Evolutionary conservation across 345 rosid species (phyloP), one percentile per base, ranked within the genome.

Genomic region (Murraya paniculata): DNA sequence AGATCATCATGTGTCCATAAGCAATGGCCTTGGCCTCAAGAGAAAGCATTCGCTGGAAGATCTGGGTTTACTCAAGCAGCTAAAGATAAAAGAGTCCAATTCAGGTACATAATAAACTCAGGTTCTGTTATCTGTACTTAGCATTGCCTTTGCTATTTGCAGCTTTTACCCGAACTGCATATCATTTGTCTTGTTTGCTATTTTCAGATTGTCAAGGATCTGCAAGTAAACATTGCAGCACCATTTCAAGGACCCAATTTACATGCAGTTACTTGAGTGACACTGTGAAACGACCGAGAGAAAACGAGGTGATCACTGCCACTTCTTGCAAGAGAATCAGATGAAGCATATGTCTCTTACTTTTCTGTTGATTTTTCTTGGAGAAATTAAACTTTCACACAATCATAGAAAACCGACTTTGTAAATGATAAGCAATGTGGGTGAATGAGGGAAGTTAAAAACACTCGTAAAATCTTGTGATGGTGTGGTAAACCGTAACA

Each of bases 11-110:
- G 60, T 56, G 53, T 56, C 76, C 31, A 25, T 24, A 59, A 19
- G 45, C 60, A 82, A 73, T 21, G 74, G 78, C 6, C 22, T 71
- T 39, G 86, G 86, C 57, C 73, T 67, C 36, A 91, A 92, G 87
- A 90, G 97, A 85, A 87, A 86, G 80, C 82, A 84, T 7, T 55
- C 78, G 55, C 28, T 75, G 75, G 89, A 87, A 79, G 86, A 88
- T 68, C 72, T 79, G 22, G 67, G 61, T 50, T 84, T 84, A 16
- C 78, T 79, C 61, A 88, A 90, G 90, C 92, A 83, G 84, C 81
- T 83, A n/a, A 94, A 82, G 84, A 83, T 79, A 61, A 82, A 78
- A 61, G 89, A 85, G 13, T 31, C 62, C 24, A 55, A 25, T 59
- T 71, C 84, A 78, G 88, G 88, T 85, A 73, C 64, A 65, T 21